phyloP scores from a whole-genome alignment of 192 early-diverging fungal genomes.

The Oehlia diaphana region DNA sequence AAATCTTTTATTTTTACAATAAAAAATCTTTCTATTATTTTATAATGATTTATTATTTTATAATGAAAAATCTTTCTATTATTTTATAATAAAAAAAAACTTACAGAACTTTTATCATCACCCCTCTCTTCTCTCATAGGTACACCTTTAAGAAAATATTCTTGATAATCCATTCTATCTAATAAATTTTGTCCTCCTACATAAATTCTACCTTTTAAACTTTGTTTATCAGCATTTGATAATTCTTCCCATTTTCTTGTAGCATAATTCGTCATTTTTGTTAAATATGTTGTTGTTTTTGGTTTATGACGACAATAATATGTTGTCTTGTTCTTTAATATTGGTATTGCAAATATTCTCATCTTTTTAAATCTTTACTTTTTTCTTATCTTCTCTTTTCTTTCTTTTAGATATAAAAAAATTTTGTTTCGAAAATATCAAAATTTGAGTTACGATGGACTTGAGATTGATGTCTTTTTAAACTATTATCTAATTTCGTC shows the following conservation, averaged over 20 bases:
- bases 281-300: slow-evolving; percentile 40
- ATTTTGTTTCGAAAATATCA: too few relatives aligned
- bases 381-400: background rate
- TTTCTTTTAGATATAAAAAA: too few relatives aligned
- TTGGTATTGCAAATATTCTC: slow-evolving; percentile 52
- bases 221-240: slow-evolving; percentile 34
- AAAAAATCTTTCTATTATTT: too few relatives aligned
- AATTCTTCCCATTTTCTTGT: slow-evolving; percentile 57
- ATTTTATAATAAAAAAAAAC: background rate
- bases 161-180: slow-evolving; percentile 70
- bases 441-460: too few relatives aligned
- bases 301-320: slow-evolving; percentile 53
- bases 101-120: slow-evolving; percentile 24
- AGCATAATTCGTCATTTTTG: slow-evolving; percentile 48
- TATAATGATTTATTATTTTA: too few relatives aligned
- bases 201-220: slow-evolving; percentile 64
- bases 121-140: slow-evolving; percentile 51
- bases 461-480: too few relatives aligned
- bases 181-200: slow-evolving; percentile 60
- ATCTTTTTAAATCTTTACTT: slow-evolving; percentile 15
- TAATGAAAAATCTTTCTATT: too few relatives aligned
- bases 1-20: too few relatives aligned
- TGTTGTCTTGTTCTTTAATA: slow-evolving; percentile 45
- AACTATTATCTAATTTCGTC: background rate
- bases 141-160: slow-evolving; percentile 75